These are phyloP conservation scores for Ceriops tagal DNA, from an alignment of 345 rosid species.

Conservation along the genomic window DNA sequence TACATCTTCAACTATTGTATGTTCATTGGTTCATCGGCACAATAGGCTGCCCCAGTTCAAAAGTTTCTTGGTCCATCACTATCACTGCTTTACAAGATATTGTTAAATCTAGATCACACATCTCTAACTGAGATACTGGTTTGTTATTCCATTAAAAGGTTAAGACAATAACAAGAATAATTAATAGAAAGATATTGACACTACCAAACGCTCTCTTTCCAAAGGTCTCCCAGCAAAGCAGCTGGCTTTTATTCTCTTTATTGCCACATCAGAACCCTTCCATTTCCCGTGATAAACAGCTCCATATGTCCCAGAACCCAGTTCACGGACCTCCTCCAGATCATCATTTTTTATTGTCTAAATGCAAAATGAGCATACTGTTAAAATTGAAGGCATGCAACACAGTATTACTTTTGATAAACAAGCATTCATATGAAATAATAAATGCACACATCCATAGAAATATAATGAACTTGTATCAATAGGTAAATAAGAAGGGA, in stretches of 20 bases:
- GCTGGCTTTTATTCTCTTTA: constrained; percentile 97
- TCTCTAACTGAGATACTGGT: not conserved
- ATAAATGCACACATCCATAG: constrained; percentile 2
- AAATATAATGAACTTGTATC: not conserved
- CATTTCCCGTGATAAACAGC: constrained; percentile 97
- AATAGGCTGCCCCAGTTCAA: not conserved
- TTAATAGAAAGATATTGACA: constrained; percentile 2
- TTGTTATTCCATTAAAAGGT: constrained; percentile 5
- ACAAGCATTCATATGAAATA: not conserved
- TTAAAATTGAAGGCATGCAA: constrained; percentile 15
- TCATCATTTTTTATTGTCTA: constrained; percentile 88
- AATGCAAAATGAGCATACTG: constrained; percentile 21
- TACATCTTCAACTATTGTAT: not conserved
- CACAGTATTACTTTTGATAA: too few species aligned
- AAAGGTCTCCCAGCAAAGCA: constrained; percentile 98
- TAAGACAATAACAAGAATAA: not conserved
- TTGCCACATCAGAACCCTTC: constrained; percentile 99
- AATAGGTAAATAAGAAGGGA: constrained; percentile 1
- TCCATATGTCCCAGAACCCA: constrained; percentile 97
- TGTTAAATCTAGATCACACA: not conserved
- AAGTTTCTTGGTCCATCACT: not conserved
- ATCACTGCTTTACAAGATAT: not conserved
- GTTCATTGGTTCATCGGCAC: too few species aligned
- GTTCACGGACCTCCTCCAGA: constrained; percentile 87
- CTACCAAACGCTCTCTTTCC: constrained; percentile 75